Evolutionary conservation across 495 filamentous ascomycete genomes (phyloP).

Genomic region (Penicillium simplicissimum): DNA sequence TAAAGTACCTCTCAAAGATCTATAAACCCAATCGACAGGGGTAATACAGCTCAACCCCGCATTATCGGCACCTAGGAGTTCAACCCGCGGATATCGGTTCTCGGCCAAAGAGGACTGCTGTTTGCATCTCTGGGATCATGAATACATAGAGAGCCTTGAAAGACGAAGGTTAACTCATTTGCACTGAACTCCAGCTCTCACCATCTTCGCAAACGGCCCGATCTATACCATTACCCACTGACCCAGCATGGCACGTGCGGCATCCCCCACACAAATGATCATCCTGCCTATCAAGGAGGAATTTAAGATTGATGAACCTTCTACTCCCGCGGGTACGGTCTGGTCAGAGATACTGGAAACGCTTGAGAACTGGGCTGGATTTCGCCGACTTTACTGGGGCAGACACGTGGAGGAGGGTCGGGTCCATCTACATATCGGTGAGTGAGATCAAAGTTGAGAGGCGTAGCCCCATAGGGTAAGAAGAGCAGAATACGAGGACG

Average conservation of each 20-base stretch:
- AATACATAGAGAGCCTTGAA: conserved; percentile 9
- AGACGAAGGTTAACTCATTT: not conserved
- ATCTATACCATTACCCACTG: too few species aligned
- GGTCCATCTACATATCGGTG: conserved; percentile 29
- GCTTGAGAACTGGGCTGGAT: conserved; percentile 23
- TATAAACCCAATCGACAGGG: not conserved
- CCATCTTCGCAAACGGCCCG: not conserved
- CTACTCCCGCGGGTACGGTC: conserved; percentile 18
- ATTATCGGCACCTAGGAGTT: conserved; percentile 5
- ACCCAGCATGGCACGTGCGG: conserved; percentile 20
- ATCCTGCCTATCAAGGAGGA: conserved; percentile 26
- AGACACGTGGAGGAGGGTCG: conserved; percentile 25
- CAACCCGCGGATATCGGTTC: conserved; percentile 21
- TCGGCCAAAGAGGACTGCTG: conserved; percentile 8
- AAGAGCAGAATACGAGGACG: not conserved
- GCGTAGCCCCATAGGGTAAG: not conserved
- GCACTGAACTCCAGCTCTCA: not conserved
- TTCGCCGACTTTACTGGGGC: conserved; percentile 24
- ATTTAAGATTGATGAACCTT: conserved; percentile 20
- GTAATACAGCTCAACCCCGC: conserved; percentile 28
- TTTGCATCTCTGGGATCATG: not conserved
- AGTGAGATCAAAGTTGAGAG: not conserved
- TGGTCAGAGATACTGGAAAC: conserved; percentile 24
- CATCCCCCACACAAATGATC: conserved; percentile 32
- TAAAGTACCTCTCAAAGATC: not conserved